These are phyloP conservation scores for Vachellia collinsii DNA, from an alignment of 306 rosid genomes.

Conservation along the genomic window DNA sequence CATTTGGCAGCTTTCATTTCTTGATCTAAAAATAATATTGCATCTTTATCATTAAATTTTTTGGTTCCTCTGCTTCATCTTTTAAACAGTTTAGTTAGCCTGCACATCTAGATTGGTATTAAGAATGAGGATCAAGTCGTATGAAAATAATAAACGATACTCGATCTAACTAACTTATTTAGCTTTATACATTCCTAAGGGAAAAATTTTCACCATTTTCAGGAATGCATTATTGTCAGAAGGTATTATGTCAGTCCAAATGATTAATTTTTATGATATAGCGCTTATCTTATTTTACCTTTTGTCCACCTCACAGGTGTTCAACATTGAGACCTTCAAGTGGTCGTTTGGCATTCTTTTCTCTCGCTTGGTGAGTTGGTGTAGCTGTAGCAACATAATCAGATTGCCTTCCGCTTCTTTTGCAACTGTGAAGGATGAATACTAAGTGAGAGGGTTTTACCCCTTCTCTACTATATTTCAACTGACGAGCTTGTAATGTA, in stretches of 20 bases:
- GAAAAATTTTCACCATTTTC: slow-evolving; percentile 3
- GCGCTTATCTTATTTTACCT: slow-evolving; percentile 28
- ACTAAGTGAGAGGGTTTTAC: not conserved
- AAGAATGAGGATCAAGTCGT: not conserved
- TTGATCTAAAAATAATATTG: not conserved
- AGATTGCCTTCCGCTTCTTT: slow-evolving; percentile 23
- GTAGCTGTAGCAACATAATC: slow-evolving; percentile 23
- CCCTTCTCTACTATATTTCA: not conserved
- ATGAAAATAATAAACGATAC: not conserved
- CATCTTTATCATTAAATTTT: not conserved
- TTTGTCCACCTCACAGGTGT: slow-evolving; percentile 66
- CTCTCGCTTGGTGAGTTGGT: slow-evolving; percentile 88
- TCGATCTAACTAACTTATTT: not conserved
- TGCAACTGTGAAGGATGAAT: not conserved
- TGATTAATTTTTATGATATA: slow-evolving; percentile 11
- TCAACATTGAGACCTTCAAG: slow-evolving; percentile 85
- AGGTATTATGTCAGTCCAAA: not conserved
- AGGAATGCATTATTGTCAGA: slow-evolving; percentile 5
- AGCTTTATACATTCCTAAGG: slow-evolving; percentile 18
- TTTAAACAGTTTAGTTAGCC: not conserved
- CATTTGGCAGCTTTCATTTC: not conserved
- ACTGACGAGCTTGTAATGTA: slow-evolving; percentile 12
- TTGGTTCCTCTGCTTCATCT: not conserved
- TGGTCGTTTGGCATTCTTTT: slow-evolving; percentile 98
- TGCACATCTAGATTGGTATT: too few relatives aligned